Conservation (phyloP, 148 eudicot species). For the Oxyria digyna region DNA sequence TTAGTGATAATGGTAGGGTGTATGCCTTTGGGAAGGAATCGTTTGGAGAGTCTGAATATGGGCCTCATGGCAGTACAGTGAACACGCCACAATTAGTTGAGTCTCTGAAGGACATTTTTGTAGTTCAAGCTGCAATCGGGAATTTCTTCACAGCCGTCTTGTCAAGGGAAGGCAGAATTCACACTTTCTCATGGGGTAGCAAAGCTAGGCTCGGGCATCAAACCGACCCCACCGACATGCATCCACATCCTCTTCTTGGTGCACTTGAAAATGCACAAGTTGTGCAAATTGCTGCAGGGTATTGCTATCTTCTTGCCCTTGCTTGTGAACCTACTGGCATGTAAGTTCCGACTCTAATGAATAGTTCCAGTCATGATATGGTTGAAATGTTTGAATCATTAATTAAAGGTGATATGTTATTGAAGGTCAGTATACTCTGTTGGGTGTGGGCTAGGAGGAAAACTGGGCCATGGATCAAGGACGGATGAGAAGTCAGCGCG, state of each 20-base stretch:
- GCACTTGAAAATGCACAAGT: slow-evolving; percentile 71
- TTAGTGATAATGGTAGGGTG: slow-evolving; percentile 65
- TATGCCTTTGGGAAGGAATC: slow-evolving; percentile 88
- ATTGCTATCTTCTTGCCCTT: slow-evolving; percentile 91
- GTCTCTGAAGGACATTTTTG: slow-evolving; percentile 77
- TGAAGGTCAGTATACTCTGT: slow-evolving; percentile 94
- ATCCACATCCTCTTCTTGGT: slow-evolving; percentile 71
- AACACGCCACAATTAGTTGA: slow-evolving; percentile 66
- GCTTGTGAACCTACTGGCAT: slow-evolving; percentile 86
- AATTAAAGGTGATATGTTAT: neutral
- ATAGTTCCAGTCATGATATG: neutral
- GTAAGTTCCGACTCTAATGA: no score
- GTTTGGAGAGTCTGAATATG: slow-evolving; percentile 83
- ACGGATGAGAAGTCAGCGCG: slow-evolving; percentile 78
- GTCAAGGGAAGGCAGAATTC: slow-evolving; percentile 87
- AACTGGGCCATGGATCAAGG: slow-evolving; percentile 80
- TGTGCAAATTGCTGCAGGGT: slow-evolving; percentile 91
- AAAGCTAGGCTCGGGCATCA: slow-evolving; percentile 74
- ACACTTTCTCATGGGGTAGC: slow-evolving; percentile 92
- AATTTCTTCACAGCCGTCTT: slow-evolving; percentile 89
- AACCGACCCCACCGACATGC: slow-evolving; percentile 56
- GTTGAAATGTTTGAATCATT: neutral
- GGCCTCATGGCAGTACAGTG: slow-evolving; percentile 51
- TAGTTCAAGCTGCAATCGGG: slow-evolving; percentile 93
- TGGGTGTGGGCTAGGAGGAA: slow-evolving; percentile 97